Base-by-base conservation (phyloP, 345 rosid genomes). In the Eutrema yunnanense region DNA sequence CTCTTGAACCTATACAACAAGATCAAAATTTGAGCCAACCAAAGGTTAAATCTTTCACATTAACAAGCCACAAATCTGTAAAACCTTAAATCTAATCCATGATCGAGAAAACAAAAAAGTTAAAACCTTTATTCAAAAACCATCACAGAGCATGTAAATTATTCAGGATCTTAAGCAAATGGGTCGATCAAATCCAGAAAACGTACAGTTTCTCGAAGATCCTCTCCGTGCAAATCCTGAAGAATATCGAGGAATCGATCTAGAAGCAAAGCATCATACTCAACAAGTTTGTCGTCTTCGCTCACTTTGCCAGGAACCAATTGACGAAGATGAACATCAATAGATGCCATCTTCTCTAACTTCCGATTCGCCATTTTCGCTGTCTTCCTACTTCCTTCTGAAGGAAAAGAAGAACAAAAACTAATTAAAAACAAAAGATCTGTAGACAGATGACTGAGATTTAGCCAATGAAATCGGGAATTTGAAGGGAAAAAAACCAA, bases 171-270 rank as follows among this genome's bases (percentile, higher is more conserved):
- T 40, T 9, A 10, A 40, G 60, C n/a, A n/a, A n/a, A n/a, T n/a
- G n/a, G n/a, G n/a, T 6, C 22, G 50, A 46, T 46, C 38, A 62
- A 52, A 32, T 22, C 9, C 8, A 51, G 60, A 48, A 27, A 42
- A 29, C 64, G 49, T 78, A 94, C 98, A 78, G 95, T 94, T 78
- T 94, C 97, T 65, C 77, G 90, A 77, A 94, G 95, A 84, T 88
- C 95, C 71, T 94, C 97, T 50, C 98, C 98, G 71, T 94, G 97
- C 73, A 94, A 84, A 76, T 91, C 96, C 70, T 89, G 97, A n/a
- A 94, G 92, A 46, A 94, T 94, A 74, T 91, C 98, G 14, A 94
- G 96, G 73, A 94, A 94, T 8, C 97, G 90, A 86, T 91, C 98
- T 78, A 91, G 74, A 54, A 94, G 88, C 73, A 94, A 41, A 82